Evolutionary conservation across 257 asterid genomes (phyloP).

Genomic region (Nicotiana sylvestris): DNA sequence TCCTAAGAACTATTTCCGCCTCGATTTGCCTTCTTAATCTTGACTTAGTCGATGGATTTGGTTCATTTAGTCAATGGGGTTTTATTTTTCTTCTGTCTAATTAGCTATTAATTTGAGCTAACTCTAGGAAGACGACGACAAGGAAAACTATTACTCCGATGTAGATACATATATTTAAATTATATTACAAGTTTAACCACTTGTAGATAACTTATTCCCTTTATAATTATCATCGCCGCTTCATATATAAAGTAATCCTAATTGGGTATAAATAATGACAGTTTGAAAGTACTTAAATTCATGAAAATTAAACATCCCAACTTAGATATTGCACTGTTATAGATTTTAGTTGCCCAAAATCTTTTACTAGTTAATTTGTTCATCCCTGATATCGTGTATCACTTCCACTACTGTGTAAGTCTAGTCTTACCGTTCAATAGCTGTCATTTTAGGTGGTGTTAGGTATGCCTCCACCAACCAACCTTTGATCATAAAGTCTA

Average conservation of each 20-base stretch:
- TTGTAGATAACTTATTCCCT: neutral
- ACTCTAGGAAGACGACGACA: neutral
- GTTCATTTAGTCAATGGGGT: neutral
- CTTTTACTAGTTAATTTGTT: neutral
- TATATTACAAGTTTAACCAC: neutral
- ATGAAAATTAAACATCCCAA: neutral
- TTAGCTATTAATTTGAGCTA: neutral
- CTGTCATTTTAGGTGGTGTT: constrained; percentile 4
- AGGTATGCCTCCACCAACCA: constrained; percentile 6
- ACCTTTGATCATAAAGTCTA: neutral
- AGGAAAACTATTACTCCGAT: neutral
- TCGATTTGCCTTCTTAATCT: neutral
- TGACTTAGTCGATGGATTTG: neutral
- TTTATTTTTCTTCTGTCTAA: neutral
- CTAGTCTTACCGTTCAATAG: neutral
- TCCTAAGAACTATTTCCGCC: neutral
- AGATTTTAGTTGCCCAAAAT: neutral
- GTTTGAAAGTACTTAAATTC: neutral
- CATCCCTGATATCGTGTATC: neutral
- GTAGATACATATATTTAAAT: neutral
- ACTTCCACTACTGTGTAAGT: neutral
- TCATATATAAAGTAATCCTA: neutral
- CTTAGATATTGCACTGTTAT: neutral
- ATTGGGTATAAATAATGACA: neutral
- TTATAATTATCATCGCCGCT: too few relatives aligned